Evolutionary conservation across 192 early-diverging fungal species (phyloP), one percentile per base, ranked within the genome.

Genomic region (Gonapodya sp.): DNA sequence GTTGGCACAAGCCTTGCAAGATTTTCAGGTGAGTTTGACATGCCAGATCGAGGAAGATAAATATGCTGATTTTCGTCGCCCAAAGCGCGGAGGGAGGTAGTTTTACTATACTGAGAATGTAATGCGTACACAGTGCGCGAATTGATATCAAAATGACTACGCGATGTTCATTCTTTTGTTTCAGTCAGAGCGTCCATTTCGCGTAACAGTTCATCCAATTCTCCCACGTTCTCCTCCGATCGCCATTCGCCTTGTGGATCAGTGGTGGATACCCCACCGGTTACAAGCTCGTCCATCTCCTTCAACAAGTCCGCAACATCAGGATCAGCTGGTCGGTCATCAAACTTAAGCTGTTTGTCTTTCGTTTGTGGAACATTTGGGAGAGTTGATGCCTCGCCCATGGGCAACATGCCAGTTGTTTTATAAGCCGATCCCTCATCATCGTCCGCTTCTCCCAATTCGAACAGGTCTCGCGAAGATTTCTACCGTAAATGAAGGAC

Each of bases 1-100:
- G 77, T n/a, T 78, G 36, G 86, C 82, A 0, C 86, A 89, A 31
- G 82, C 88, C 35, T 79, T 89, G 73, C 80, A 81, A 34, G 88
- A 89, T 79, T 82, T 89, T 79, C 86, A 88, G 88, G 88, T 88
- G 79, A n/a, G 82, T 78, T 73, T n/a, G n/a, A n/a, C n/a, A n/a
- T n/a, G n/a, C n/a, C n/a, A n/a, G n/a, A n/a, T n/a, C n/a, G n/a
- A n/a, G n/a, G n/a, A n/a, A n/a, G n/a, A n/a, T n/a, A n/a, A n/a
- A n/a, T n/a, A n/a, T n/a, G n/a, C n/a, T n/a, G n/a, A n/a, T n/a
- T n/a, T n/a, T n/a, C n/a, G n/a, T n/a, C n/a, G n/a, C n/a, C n/a
- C n/a, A n/a, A n/a, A n/a, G n/a, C n/a, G n/a, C n/a, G n/a, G n/a
- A n/a, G n/a, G n/a, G n/a, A n/a, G n/a, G n/a, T n/a, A n/a, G 46